Evolutionary conservation across 768 basidiomycete species (phyloP), one percentile per base, ranked within the genome.

Genomic region (Rhodosporidiobolus odoratus): DNA sequence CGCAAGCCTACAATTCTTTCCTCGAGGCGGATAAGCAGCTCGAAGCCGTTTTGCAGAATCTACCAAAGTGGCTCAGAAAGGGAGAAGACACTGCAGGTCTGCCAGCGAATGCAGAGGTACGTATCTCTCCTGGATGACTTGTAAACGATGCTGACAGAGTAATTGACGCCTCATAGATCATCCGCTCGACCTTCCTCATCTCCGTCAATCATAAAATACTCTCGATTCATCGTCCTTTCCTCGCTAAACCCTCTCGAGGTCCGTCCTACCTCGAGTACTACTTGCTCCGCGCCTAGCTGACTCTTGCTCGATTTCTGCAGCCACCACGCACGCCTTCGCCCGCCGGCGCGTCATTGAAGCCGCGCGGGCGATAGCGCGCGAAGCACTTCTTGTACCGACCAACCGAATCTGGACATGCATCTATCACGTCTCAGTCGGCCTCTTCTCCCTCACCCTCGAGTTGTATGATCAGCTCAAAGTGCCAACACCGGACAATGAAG

Each of bases 201-300:
- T 63, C 72, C 25, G 53, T 67, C 4, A 50, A 67, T 9, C 72
- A 74, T 65, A 74, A 74, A 58, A 66, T 74, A 23, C 62, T 74
- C 17, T 69, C 65, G 30, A 66, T 74, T 23, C 72, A 74, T 50
- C 72, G 72, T 1, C 72, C 72, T 13, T 74, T 68, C 58, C 65
- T 74, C 30, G 47, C 64, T 30, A 59, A 60, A 34, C 72, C 68
- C 13, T 69, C 68, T 2, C 65, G 68, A 25, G 64, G 68, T 69
- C n/a, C 40, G 57, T 34, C 27, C 23, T 32, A 32, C 37, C 15
- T 12, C 40, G 15, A 6, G 15, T 25, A 7, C 56, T 25, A 41
- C 38, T 2, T 12, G 8, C 25, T 60, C 38, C 8, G 3, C 25
- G 16, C 17, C 0, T 40, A 2, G 4, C 27, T 50, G n/a, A 41